A percentile compares a stretch with the other conserved stretches of the same genome.
Conservation (phyloP, 2,329 filamentous ascomycete species). For the Byssothecium circinans region DNA sequence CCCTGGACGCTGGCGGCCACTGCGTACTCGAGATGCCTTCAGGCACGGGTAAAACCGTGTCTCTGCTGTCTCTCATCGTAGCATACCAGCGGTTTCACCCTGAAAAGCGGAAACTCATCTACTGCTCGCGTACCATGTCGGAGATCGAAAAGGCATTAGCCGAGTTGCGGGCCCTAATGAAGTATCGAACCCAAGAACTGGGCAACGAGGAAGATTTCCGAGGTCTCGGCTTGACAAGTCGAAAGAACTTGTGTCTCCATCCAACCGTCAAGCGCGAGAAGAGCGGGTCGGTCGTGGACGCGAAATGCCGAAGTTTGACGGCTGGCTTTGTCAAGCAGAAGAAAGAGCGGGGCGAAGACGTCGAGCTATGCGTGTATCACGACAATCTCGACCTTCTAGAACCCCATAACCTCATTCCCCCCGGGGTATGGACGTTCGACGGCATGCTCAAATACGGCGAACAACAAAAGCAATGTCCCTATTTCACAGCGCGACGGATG, state of each 20-base stretch:
- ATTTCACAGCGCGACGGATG: conserved; percentile 95
- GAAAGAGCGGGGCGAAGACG: conserved; percentile 91
- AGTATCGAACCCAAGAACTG: conserved; percentile 87
- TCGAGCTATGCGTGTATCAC: conserved; percentile 93
- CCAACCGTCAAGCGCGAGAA: conserved; percentile 96
- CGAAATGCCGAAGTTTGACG: conserved; percentile 91
- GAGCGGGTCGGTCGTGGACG: conserved; percentile 90
- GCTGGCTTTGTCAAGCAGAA: conserved; percentile 98
- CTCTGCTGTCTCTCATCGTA: conserved; percentile 89
- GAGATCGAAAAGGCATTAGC: conserved; percentile 97
- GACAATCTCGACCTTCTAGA: conserved; percentile 97
- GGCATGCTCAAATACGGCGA: conserved; percentile 87
- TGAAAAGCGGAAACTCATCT: conserved; percentile 93
- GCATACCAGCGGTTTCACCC: conserved; percentile 95
- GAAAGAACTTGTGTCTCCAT: conserved; percentile 96
- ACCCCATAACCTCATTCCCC: conserved; percentile 89
- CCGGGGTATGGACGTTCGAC: conserved; percentile 94
- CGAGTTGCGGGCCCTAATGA: conserved; percentile 91
- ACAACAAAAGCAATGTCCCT: conserved; percentile 94
- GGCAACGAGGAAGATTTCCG: conserved; percentile 91
- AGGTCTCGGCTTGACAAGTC: conserved; percentile 87
- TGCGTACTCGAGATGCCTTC: conserved; percentile 99
- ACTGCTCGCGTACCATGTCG: conserved; percentile 99
- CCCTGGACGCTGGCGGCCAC: conserved; percentile 90
- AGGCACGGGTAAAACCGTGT: conserved; percentile 96